These are phyloP conservation scores for Coniosporium apollinis DNA, from an alignment of 495 filamentous ascomycete genomes.

Conservation along the genomic window DNA sequence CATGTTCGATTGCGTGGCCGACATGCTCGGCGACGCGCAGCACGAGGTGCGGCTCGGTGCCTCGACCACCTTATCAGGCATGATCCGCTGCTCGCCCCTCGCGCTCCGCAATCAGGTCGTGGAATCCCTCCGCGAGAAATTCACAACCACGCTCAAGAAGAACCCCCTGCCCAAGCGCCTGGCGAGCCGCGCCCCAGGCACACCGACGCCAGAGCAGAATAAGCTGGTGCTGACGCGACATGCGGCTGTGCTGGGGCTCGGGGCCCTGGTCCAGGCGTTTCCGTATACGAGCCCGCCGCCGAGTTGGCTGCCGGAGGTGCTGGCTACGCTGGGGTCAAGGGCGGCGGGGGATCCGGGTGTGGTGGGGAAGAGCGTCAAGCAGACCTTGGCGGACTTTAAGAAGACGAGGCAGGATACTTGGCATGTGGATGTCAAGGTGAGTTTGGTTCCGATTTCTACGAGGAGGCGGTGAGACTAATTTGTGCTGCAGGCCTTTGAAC, in stretches of 20 bases:
- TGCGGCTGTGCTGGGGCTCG: constrained; percentile 82
- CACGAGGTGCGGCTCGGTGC: constrained; percentile 92
- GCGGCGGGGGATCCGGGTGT: constrained; percentile 81
- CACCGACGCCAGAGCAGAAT: constrained; percentile 70
- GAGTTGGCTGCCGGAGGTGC: constrained; percentile 80
- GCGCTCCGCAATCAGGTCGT: constrained; percentile 62
- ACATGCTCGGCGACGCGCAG: constrained; percentile 84
- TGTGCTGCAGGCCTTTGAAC: constrained; percentile 22
- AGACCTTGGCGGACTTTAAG: constrained; percentile 91
- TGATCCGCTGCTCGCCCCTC: constrained; percentile 94
- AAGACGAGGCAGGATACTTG: constrained; percentile 99
- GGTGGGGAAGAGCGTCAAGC: constrained; percentile 95
- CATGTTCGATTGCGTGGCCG: constrained; percentile 77
- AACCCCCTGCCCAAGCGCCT: constrained; percentile 73
- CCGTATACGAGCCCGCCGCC: constrained; percentile 90
- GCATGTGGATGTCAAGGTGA: constrained; percentile 92
- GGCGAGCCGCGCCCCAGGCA: constrained; percentile 26
- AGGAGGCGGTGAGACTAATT: not conserved
- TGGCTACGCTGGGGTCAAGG: constrained; percentile 68
- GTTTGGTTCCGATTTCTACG: constrained; percentile 10
- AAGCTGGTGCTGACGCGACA: constrained; percentile 67
- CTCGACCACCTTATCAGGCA: constrained; percentile 78
- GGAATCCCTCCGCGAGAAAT: constrained; percentile 53
- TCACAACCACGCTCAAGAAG: constrained; percentile 53
- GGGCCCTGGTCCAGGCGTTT: constrained; percentile 88